phyloP scores from a whole-genome alignment of 1,284 basidiomycete species.

The Naganishia sp. region DNA sequence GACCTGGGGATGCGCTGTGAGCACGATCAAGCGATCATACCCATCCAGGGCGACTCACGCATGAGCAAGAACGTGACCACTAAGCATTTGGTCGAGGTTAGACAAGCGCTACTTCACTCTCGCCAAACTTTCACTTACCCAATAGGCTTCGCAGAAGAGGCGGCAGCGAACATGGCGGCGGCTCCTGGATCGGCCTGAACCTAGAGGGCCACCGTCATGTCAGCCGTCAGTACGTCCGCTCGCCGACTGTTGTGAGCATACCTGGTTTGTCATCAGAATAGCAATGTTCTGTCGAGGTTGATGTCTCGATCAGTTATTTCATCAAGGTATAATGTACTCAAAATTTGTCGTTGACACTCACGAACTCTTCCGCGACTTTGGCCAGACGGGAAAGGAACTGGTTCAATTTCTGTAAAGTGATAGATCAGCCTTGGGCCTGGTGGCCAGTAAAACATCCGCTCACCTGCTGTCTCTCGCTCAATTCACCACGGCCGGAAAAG shows the following conservation, averaged over 20 bases:
- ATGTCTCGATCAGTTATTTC: constrained; percentile 6
- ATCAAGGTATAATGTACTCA: background rate
- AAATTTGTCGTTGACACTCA: constrained; percentile 43
- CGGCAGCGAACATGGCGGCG: constrained; percentile 89
- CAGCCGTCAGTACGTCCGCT: background rate
- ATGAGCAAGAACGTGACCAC: constrained; percentile 53
- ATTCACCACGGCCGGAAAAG: constrained; percentile 84
- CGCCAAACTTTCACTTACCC: constrained; percentile 44
- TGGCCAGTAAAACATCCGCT: background rate
- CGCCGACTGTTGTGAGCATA: constrained; percentile 53
- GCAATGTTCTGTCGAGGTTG: constrained; percentile 79
- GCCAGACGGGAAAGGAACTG: constrained; percentile 87
- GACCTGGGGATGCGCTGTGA: constrained; percentile 35
- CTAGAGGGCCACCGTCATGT: background rate
- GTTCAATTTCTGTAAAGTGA: constrained; percentile 54
- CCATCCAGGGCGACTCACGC: constrained; percentile 41
- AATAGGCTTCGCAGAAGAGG: constrained; percentile 80
- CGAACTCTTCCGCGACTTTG: constrained; percentile 85
- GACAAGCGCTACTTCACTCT: background rate
- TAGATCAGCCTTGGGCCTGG: background rate
- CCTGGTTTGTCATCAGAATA: constrained; percentile 87
- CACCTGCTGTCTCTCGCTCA: constrained; percentile 83
- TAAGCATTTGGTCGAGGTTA: background rate
- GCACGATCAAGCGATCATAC: background rate
- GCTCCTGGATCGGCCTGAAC: constrained; percentile 82